Evolutionary conservation across 2,329 filamentous ascomycete species (phyloP).

Genomic region (Alternaria gaisen): DNA sequence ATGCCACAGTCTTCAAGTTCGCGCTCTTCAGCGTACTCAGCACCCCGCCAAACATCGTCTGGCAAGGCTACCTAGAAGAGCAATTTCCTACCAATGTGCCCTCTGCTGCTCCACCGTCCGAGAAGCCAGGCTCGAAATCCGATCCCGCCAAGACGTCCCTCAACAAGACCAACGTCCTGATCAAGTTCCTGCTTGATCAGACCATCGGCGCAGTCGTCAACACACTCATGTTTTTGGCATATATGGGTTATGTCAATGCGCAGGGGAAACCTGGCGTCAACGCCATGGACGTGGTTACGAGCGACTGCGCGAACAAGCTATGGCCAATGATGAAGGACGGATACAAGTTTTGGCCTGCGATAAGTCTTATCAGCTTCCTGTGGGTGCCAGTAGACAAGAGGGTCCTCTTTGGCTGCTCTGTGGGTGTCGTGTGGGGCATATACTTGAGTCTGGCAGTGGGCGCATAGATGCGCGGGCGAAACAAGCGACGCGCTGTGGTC

Average conservation of each 20-base stretch:
- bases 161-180: slow-evolving; percentile 69
- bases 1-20: slow-evolving; percentile 77
- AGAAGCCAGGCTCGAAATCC: slow-evolving; percentile 43
- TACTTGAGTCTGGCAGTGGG: slow-evolving; percentile 72
- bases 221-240: slow-evolving; percentile 69
- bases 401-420: slow-evolving; percentile 74
- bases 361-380: slow-evolving; percentile 75
- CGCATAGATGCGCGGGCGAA: slow-evolving; percentile 19
- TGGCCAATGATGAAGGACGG: slow-evolving; percentile 66
- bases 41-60: slow-evolving; percentile 84
- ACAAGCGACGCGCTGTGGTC: not conserved
- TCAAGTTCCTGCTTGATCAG: slow-evolving; percentile 75
- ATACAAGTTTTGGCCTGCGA: slow-evolving; percentile 75
- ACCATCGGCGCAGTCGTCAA: slow-evolving; percentile 72
- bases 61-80: slow-evolving; percentile 82
- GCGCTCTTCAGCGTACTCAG: slow-evolving; percentile 75
- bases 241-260: slow-evolving; percentile 61
- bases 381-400: slow-evolving; percentile 75
- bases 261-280: slow-evolving; percentile 42
- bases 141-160: slow-evolving; percentile 46
- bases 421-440: slow-evolving; percentile 77
- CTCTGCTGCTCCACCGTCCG: slow-evolving; percentile 28
- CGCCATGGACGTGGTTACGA: slow-evolving; percentile 41
- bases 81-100: slow-evolving; percentile 70
- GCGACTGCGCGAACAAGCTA: slow-evolving; percentile 62